phyloP scores from a whole-genome alignment of 257 asterid species.

The Craterostigma plantagineum region DNA sequence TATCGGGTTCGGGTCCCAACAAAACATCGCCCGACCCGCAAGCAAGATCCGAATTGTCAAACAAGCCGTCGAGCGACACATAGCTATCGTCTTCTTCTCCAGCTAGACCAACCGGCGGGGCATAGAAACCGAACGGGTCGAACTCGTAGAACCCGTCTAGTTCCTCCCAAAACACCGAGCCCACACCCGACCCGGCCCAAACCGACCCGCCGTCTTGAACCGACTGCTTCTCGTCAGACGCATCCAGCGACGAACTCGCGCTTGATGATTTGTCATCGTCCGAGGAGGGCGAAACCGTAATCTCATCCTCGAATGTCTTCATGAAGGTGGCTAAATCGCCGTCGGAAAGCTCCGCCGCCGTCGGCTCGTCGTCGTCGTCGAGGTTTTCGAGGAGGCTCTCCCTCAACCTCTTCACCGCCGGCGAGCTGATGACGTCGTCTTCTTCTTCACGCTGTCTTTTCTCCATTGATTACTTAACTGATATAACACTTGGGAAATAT shows the following conservation, averaged over 20 bases:
- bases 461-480: conserved; percentile 9
- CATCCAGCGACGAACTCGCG: conserved; percentile 46
- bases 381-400: conserved; percentile 28
- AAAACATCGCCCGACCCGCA: conserved; percentile 34
- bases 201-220: conserved; percentile 12
- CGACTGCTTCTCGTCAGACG: conserved; percentile 55
- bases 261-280: conserved; percentile 27
- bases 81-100: conserved; percentile 19
- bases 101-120: conserved; percentile 32
- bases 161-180: conserved; percentile 31
- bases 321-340: conserved; percentile 45
- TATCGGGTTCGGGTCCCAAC: conserved; percentile 34
- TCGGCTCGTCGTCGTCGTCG: conserved; percentile 20
- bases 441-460: conserved; percentile 15
- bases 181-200: conserved; percentile 26
- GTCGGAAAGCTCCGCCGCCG: conserved; percentile 17
- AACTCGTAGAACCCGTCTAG: conserved; percentile 9
- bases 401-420: conserved; percentile 43
- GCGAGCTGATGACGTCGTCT: conserved; percentile 17
- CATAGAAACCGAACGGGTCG: conserved; percentile 10
- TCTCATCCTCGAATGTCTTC: conserved; percentile 48
- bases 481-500: too few relatives aligned
- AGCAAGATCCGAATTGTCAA: conserved; percentile 51
- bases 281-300: conserved; percentile 12
- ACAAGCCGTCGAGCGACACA: conserved; percentile 47